Evolutionary conservation across 176 grass and related monocot species (phyloP).

Genomic region (Triticum dicoccoides): DNA sequence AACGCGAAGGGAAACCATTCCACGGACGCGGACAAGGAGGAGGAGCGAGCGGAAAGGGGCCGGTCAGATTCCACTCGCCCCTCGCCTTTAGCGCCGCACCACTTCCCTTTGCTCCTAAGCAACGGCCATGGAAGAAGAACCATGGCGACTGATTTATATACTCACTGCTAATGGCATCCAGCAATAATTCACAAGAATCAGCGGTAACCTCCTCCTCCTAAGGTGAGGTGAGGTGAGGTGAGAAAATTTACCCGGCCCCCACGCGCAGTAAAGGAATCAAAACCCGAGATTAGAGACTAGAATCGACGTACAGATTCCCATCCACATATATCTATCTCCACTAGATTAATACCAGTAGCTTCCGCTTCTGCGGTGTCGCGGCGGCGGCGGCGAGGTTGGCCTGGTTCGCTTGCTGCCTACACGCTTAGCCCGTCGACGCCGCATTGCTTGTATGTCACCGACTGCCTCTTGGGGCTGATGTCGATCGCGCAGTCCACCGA

Average conservation of each 20-base stretch:
- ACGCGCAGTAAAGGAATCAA: constrained; percentile 22
- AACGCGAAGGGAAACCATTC: constrained; percentile 16
- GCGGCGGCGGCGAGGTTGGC: neutral
- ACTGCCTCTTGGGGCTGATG: constrained; percentile 91
- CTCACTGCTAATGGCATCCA: constrained; percentile 14
- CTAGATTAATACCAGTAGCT: constrained; percentile 21
- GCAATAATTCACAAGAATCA: constrained; percentile 47
- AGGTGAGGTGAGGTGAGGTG: constrained; percentile 23
- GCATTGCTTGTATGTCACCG: constrained; percentile 94
- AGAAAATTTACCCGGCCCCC: constrained; percentile 31
- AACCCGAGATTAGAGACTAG: constrained; percentile 29
- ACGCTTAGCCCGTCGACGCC: constrained; percentile 91
- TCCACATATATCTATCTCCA: constrained; percentile 36
- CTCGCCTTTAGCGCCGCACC: neutral
- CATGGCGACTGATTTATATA: constrained; percentile 8
- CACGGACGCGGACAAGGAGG: neutral
- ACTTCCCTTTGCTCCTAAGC: constrained; percentile 45
- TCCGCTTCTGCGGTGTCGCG: neutral
- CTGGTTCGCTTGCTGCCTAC: constrained; percentile 33
- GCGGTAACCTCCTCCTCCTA: neutral
- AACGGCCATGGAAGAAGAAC: constrained; percentile 10
- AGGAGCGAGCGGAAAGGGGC: constrained; percentile 13
- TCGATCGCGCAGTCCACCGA: constrained; percentile 93
- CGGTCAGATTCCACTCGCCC: constrained; percentile 27
- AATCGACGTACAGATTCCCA: constrained; percentile 30